Evolutionary conservation across 78 protist species (phyloP).

Genomic region (slime mould (Dictyostelium discoideum)): dicty_2.7 NC_007091.3:240001-240500

Average conservation of each 20-base stretch:
- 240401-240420: too few relatives aligned
- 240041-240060: not conserved
- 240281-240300: not conserved
- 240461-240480: too few relatives aligned
- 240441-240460: too few relatives aligned
- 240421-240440: too few relatives aligned
- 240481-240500: too few relatives aligned
- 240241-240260: not conserved
- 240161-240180: too few relatives aligned
- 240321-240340: not conserved
- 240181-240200: too few relatives aligned
- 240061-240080: not conserved
- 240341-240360: not conserved
- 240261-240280: not conserved
- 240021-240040: not conserved
- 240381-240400: too few relatives aligned
- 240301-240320: not conserved
- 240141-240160: not conserved
- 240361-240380: not conserved
- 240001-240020: not conserved
- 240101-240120: not conserved
- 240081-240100: not conserved
- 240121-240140: not conserved
- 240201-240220: too few relatives aligned
- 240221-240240: too few relatives aligned